A percentile compares a stretch with the other conserved stretches of the same genome.
Conservation (phyloP, 1,284 basidiomycete genomes). For the Cutaneotrichosporon cyanovorans region DNA sequence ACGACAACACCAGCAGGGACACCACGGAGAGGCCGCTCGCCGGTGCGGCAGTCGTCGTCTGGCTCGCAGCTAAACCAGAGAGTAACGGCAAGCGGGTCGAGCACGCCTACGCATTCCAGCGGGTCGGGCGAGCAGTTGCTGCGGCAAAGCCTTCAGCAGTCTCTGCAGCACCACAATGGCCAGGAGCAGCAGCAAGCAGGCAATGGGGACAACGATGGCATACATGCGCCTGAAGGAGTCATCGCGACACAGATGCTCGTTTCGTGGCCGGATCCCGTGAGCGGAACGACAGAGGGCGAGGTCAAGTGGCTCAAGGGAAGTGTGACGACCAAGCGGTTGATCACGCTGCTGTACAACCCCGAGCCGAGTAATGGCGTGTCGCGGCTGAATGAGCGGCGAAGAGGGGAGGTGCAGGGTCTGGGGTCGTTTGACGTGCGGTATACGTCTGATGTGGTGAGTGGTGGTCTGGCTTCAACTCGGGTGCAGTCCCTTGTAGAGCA, state of each 20-base stretch:
- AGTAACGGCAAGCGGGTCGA: not conserved
- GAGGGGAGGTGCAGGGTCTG: slow-evolving; percentile 7
- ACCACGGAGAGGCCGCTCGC: slow-evolving; percentile 3
- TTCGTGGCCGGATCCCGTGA: slow-evolving; percentile 13
- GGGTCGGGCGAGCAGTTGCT: not conserved
- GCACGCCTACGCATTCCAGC: not conserved
- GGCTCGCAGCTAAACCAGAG: not conserved
- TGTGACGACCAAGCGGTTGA: slow-evolving; percentile 11
- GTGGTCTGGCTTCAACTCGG: too few relatives aligned
- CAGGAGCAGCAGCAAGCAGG: slow-evolving; percentile 1
- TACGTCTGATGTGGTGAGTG: slow-evolving; percentile 9
- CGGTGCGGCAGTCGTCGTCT: not conserved
- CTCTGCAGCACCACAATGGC: not conserved
- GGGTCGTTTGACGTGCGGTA: slow-evolving; percentile 9
- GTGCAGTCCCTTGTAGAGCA: too few relatives aligned
- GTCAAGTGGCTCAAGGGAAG: slow-evolving; percentile 23
- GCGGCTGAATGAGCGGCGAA: slow-evolving; percentile 14
- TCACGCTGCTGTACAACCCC: slow-evolving; percentile 26
- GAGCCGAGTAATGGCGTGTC: slow-evolving; percentile 21
- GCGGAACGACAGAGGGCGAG: not conserved
- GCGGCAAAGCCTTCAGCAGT: too few relatives aligned
- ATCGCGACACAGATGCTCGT: slow-evolving; percentile 15
- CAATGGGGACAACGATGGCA: not conserved
- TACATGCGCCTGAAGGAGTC: not conserved
- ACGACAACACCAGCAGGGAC: not conserved